Conservation (phyloP, 1,284 basidiomycete genomes). For the Sporisorium sorghi region DNA sequence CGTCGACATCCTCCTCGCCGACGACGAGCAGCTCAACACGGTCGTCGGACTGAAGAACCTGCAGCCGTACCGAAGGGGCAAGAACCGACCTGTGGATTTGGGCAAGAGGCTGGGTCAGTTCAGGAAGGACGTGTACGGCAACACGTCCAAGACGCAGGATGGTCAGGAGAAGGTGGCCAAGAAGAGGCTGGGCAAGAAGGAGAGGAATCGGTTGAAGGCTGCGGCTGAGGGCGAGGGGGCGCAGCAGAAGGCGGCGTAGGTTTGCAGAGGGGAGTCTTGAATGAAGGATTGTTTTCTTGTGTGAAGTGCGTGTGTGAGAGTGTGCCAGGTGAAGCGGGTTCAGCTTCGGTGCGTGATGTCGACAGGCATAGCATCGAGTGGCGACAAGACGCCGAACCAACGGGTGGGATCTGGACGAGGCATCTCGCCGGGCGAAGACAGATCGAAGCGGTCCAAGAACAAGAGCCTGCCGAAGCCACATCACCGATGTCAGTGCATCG, state of each 20-base stretch:
- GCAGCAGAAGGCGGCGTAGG: not conserved
- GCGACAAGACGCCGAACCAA: slow-evolving; percentile 25
- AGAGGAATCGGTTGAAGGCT: slow-evolving; percentile 53
- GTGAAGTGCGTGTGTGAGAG: not conserved
- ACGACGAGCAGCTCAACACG: slow-evolving; percentile 90
- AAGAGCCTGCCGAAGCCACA: slow-evolving; percentile 3
- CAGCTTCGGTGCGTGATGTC: slow-evolving; percentile 8
- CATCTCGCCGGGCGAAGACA: slow-evolving; percentile 6
- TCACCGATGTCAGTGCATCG: too few species aligned
- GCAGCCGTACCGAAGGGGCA: slow-evolving; percentile 83
- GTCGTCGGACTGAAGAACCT: slow-evolving; percentile 88
- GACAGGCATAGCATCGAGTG: slow-evolving; percentile 13
- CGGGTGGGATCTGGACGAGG: slow-evolving; percentile 14
- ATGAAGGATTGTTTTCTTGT: not conserved
- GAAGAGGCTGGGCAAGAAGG: slow-evolving; percentile 67
- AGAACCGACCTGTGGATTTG: slow-evolving; percentile 75
- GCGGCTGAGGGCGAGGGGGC: slow-evolving; percentile 13
- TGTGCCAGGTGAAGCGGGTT: not conserved
- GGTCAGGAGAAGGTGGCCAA: slow-evolving; percentile 70
- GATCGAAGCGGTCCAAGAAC: slow-evolving; percentile 25
- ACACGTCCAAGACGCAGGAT: slow-evolving; percentile 30
- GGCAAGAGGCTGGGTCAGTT: slow-evolving; percentile 80
- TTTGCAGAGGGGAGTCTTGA: not conserved
- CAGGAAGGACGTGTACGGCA: slow-evolving; percentile 72
- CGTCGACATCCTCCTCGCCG: slow-evolving; percentile 89